Evolutionary conservation across 2,329 filamentous ascomycete species (phyloP), one percentile per base, ranked within the genome.

Genomic region (Myriosclerotinia duriaeana): DNA sequence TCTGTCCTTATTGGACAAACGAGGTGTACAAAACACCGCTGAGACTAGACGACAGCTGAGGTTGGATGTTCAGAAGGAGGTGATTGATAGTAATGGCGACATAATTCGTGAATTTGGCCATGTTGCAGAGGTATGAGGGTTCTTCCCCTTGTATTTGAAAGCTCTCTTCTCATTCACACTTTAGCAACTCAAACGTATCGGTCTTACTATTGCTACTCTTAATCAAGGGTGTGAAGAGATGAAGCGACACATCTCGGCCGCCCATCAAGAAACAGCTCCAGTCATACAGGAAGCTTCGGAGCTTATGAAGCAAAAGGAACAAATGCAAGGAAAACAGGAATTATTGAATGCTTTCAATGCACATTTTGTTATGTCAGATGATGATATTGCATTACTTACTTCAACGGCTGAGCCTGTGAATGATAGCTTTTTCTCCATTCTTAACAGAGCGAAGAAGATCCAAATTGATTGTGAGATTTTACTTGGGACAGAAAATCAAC

Each of bases 61-160:
- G 20, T 79, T 96, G 1, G 88, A 96, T 75, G 83, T 96, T 1
- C 93, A 98, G 76, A 94, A 90, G 77, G 93, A 98, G 75, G 91
- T 97, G 48, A 93, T 98, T 66, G 87, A 94, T 71, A 93, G 90
- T 78, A 97, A 98, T 85, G 93, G 91, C 60, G 87, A 92, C 70
- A 91, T 98, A 70, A 87, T 98, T 67, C 83, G 86, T 64, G 92
- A 97, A 76, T 98, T 98, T 78, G 92, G 93, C 46, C 85, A 88
- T 65, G 92, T 99, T 70, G 92, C 93, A 40, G 91, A 96, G 84
- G 91, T 94, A 78, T 42, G 15, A 34, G 5, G n/a, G 22, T n/a
- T 40, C 40, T n/a, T 11, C 56, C 52, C 12, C 14, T 52, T 34
- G 5, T 34, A 15, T 63, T 58, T 15, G 52, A 20, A 36, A 53